These are phyloP conservation scores for Chytridiales sp. DNA, from an alignment of 371 early-diverging fungal species.

Conservation along the genomic window DNA sequence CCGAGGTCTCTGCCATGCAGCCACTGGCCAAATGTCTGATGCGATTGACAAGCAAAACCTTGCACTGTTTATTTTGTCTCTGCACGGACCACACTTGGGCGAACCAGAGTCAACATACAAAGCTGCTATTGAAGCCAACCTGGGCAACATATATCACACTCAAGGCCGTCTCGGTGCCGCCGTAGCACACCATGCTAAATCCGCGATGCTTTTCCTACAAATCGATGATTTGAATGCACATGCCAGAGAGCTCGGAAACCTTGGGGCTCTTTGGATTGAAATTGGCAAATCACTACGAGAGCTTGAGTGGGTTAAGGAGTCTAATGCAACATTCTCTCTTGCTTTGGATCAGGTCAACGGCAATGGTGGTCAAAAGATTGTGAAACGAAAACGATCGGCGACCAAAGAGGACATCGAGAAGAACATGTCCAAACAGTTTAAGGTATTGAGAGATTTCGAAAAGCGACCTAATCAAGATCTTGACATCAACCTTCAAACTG, in stretches of 20 bases:
- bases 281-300: background rate
- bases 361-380: too few species aligned
- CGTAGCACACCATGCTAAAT: background rate
- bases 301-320: background rate
- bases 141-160: background rate
- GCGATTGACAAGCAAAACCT: background rate
- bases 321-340: background rate
- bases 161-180: background rate
- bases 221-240: background rate
- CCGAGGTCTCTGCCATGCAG: slow-evolving; percentile 1
- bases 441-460: background rate
- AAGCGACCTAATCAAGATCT: background rate
- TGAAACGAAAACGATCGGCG: background rate
- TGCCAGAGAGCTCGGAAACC: background rate
- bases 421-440: background rate
- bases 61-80: background rate
- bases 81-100: background rate
- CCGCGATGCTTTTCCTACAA: slow-evolving; percentile 1
- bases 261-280: slow-evolving; percentile 2
- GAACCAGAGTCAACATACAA: background rate
- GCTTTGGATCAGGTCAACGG: background rate
- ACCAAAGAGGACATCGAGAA: background rate
- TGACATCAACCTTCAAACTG: background rate
- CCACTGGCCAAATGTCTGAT: background rate
- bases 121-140: slow-evolving; percentile 1